Evolutionary conservation across 495 filamentous ascomycete genomes (phyloP).

Genomic region (Xylaria venustula): DNA sequence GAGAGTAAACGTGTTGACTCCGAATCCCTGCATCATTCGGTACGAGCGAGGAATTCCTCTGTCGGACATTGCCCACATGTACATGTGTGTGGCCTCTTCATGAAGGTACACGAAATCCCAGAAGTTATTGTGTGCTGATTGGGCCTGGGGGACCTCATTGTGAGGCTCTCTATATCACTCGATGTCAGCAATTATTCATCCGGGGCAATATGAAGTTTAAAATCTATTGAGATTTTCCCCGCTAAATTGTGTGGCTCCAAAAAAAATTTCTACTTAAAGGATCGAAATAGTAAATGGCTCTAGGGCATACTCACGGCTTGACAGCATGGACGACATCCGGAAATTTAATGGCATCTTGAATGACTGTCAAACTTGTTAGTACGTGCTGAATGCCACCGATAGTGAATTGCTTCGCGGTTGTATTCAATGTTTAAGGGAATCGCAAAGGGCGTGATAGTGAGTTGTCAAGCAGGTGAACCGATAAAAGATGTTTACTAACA

Average conservation of each 20-base stretch:
- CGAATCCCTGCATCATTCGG: constrained; percentile 91
- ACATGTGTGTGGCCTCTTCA: constrained; percentile 80
- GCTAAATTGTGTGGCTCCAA: neutral
- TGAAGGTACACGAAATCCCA: constrained; percentile 65
- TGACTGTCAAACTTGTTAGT: neutral
- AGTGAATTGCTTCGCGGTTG: too few relatives aligned
- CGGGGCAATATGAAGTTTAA: too few relatives aligned
- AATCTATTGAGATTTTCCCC: too few relatives aligned
- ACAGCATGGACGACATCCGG: constrained; percentile 76
- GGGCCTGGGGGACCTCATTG: constrained; percentile 63
- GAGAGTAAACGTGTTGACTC: constrained; percentile 80
- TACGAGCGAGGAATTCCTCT: constrained; percentile 75
- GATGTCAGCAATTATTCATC: neutral
- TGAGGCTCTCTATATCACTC: constrained; percentile 60
- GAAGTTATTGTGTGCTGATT: constrained; percentile 64
- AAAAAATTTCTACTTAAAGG: neutral
- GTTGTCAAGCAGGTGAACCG: too few relatives aligned
- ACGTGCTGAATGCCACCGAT: too few relatives aligned
- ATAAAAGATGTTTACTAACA: constrained; percentile 21
- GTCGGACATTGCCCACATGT: constrained; percentile 79
- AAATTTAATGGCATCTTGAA: constrained; percentile 61
- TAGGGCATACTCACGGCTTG: constrained; percentile 39
- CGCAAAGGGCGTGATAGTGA: neutral
- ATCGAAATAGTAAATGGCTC: neutral
- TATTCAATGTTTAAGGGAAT: too few relatives aligned